Evolutionary conservation across 1,284 basidiomycete species (phyloP).

Genomic region (Naganishia cerealis): DNA sequence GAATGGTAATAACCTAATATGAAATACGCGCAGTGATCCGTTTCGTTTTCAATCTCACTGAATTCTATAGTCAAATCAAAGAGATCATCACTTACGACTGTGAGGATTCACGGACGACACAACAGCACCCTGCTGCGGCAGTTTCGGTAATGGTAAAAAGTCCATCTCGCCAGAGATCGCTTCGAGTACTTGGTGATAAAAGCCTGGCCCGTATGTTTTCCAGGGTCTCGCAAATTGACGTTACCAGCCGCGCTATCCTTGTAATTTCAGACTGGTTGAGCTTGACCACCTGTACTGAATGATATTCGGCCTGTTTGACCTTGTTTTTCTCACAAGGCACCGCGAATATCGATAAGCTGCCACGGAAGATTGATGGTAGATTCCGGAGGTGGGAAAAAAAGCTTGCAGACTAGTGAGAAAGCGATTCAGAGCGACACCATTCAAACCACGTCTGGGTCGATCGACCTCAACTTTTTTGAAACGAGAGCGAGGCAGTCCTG

Average conservation of each 20-base stretch:
- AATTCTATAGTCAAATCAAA: not conserved
- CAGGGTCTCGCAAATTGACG: not conserved
- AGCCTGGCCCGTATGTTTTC: not conserved
- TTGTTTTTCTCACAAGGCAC: not conserved
- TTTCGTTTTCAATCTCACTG: not conserved
- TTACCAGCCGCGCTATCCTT: not conserved
- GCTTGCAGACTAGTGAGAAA: not conserved
- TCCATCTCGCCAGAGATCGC: conserved; percentile 43
- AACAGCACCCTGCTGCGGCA: conserved; percentile 48
- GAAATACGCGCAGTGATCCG: not conserved
- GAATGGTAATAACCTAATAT: conserved; percentile 49
- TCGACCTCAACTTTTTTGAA: conserved; percentile 28
- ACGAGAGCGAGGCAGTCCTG: conserved; percentile 7
- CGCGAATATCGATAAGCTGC: not conserved
- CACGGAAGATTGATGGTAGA: not conserved
- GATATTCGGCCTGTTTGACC: not conserved
- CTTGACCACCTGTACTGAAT: not conserved
- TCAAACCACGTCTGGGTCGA: not conserved
- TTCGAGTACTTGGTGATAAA: not conserved
- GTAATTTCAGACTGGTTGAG: not conserved
- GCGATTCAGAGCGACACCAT: not conserved
- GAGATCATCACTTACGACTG: conserved; percentile 39
- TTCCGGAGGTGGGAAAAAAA: not conserved
- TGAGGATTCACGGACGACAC: conserved; percentile 50
- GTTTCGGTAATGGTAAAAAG: conserved; percentile 48